Conservation (phyloP, 768 basidiomycete species). For the Paxillus rubicundulus region DNA sequence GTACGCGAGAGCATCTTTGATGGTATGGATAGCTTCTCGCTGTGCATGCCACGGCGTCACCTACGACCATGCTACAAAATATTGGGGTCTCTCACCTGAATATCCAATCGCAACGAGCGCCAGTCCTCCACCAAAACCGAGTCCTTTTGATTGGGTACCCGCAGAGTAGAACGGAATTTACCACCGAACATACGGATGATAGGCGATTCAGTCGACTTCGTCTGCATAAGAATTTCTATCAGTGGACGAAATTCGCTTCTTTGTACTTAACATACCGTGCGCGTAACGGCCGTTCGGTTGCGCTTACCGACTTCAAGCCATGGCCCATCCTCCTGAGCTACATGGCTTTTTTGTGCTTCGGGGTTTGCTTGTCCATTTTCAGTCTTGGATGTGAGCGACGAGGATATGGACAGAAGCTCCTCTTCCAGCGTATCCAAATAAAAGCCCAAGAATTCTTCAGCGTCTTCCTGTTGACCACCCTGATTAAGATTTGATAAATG, state of each 20-base stretch:
- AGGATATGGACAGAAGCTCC: slow-evolving; percentile 71
- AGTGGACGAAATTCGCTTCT: not conserved
- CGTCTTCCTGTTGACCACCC: slow-evolving; percentile 95
- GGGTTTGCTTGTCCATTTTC: slow-evolving; percentile 17
- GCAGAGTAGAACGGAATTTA: slow-evolving; percentile 81
- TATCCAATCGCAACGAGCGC: slow-evolving; percentile 85
- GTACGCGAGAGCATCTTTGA: slow-evolving; percentile 78
- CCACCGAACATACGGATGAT: slow-evolving; percentile 94
- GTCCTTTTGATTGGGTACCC: slow-evolving; percentile 79
- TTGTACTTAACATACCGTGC: slow-evolving; percentile 55
- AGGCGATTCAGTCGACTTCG: slow-evolving; percentile 78
- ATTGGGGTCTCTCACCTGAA: slow-evolving; percentile 53
- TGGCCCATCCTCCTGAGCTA: slow-evolving; percentile 55
- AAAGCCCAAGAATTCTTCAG: slow-evolving; percentile 98
- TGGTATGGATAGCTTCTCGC: slow-evolving; percentile 70
- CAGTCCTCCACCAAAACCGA: slow-evolving; percentile 90
- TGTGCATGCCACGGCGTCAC: slow-evolving; percentile 24
- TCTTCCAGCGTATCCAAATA: slow-evolving; percentile 94
- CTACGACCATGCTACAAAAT: not conserved
- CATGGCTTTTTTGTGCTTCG: slow-evolving; percentile 11
- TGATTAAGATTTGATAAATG: slow-evolving; percentile 26
- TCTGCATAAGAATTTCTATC: slow-evolving; percentile 39
- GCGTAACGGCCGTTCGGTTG: slow-evolving; percentile 75
- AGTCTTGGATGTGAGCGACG: slow-evolving; percentile 46
- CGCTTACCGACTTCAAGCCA: slow-evolving; percentile 94